Conservation (phyloP, 2,329 filamentous ascomycete species). For the Cladosporium sp. region DNA sequence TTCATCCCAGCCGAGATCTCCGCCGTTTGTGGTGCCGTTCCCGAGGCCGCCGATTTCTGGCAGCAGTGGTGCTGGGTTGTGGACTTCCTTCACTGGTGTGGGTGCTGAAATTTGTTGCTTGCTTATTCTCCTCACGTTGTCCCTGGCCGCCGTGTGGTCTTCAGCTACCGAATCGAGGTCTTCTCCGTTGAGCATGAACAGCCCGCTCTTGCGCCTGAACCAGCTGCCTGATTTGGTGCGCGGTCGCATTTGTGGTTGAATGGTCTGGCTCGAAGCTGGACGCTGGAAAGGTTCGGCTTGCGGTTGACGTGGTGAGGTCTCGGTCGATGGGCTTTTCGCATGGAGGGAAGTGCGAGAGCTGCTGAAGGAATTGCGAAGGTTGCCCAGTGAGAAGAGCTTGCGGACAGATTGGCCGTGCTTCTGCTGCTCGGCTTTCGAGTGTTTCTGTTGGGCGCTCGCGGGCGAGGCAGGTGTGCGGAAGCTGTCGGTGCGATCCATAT, state of each 20-base stretch:
- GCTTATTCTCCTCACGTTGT: conserved; percentile 19
- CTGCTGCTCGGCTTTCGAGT: conserved; percentile 10
- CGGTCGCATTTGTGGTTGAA: conserved; percentile 2
- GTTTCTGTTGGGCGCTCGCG: conserved; percentile 15
- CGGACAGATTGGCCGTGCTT: conserved; percentile 14
- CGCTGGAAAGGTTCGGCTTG: conserved; percentile 6
- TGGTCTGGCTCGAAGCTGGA: conserved; percentile 9
- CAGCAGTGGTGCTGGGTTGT: conserved; percentile 22
- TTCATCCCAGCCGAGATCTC: conserved; percentile 30
- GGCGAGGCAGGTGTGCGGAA: conserved; percentile 21
- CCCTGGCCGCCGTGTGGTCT: conserved; percentile 22
- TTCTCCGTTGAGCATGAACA: conserved; percentile 26
- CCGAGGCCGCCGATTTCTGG: conserved; percentile 26
- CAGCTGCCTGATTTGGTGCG: conserved; percentile 22
- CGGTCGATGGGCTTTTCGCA: conserved; percentile 15
- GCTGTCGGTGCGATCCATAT: conserved; percentile 20
- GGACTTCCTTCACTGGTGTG: background rate
- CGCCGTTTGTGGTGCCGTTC: conserved; percentile 24
- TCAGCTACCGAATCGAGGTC: conserved; percentile 25
- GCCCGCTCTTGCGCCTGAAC: conserved; percentile 34
- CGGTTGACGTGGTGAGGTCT: conserved; percentile 5
- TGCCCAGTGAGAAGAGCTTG: conserved; percentile 30
- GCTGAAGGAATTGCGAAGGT: conserved; percentile 33
- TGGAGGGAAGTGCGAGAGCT: conserved; percentile 31
- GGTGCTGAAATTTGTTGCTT: background rate